phyloP scores from a whole-genome alignment of 2,329 filamentous ascomycete genomes.

The Sphaerulina populicola region DNA sequence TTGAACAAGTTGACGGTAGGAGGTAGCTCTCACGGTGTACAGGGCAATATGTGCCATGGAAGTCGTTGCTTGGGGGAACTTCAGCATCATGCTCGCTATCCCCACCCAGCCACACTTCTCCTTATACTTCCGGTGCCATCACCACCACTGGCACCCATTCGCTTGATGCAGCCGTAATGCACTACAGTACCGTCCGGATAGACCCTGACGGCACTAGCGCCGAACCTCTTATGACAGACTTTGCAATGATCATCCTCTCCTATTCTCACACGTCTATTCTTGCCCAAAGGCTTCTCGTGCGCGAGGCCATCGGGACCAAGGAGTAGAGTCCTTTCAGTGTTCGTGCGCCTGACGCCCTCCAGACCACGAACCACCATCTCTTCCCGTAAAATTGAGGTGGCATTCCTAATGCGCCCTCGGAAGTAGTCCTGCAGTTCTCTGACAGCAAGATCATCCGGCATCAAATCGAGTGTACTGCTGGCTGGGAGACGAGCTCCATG shows the following conservation, averaged over 20 bases:
- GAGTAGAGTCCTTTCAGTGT: conserved; percentile 62
- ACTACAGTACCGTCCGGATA: conserved; percentile 58
- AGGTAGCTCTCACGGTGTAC: background rate
- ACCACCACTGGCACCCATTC: conserved; percentile 9
- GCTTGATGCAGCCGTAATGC: conserved; percentile 42
- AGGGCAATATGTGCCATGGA: background rate
- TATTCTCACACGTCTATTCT: conserved; percentile 66
- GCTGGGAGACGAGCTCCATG: conserved; percentile 89
- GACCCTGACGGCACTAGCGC: conserved; percentile 82
- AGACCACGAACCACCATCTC: conserved; percentile 68
- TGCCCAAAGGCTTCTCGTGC: conserved; percentile 46
- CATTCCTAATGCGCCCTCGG: conserved; percentile 75
- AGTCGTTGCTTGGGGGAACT: background rate
- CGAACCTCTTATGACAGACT: conserved; percentile 87
- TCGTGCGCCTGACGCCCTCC: conserved; percentile 69
- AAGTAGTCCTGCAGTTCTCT: conserved; percentile 82
- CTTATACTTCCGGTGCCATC: conserved; percentile 2
- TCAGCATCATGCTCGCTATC: background rate
- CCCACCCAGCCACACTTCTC: conserved; percentile 3
- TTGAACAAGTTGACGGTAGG: too few species aligned
- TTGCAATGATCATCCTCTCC: conserved; percentile 82
- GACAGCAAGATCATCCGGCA: conserved; percentile 72
- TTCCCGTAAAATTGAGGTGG: conserved; percentile 74
- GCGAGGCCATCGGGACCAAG: conserved; percentile 63
- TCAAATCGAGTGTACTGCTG: conserved; percentile 72